These are phyloP conservation scores for Allium sativum DNA, from an alignment of 106 monocot species.

Conservation along the genomic window DNA sequence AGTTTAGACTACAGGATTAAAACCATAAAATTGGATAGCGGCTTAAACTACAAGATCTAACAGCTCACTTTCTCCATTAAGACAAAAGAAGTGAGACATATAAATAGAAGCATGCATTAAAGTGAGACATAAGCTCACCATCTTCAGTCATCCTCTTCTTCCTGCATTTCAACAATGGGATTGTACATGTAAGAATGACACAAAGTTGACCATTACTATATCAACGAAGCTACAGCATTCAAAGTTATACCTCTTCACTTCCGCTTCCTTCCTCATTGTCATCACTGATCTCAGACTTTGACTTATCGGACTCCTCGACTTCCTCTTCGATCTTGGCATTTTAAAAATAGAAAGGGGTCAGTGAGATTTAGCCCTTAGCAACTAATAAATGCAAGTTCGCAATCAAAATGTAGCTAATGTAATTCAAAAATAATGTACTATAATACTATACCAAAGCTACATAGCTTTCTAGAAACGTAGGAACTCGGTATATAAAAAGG, in stretches of 20 bases:
- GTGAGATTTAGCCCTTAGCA: no score
- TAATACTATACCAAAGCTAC: background rate
- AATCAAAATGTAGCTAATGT: no score
- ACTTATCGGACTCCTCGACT: background rate
- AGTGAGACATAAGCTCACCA: background rate
- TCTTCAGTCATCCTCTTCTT: background rate
- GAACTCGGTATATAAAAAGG: background rate
- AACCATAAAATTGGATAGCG: no score
- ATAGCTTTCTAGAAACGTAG: background rate
- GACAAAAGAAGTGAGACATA: background rate
- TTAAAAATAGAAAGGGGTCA: background rate
- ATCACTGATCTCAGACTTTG: background rate
- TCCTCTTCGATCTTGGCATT: background rate
- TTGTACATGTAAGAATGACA: background rate
- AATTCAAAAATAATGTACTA: background rate
- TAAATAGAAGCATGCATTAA: background rate
- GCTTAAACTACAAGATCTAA: no score
- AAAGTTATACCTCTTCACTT: background rate
- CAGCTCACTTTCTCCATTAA: background rate
- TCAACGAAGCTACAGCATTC: background rate
- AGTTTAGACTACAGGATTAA: no score
- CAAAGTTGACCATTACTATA: background rate
- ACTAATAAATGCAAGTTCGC: no score
- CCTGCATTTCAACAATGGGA: background rate
- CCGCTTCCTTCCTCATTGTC: background rate